These are phyloP conservation scores for Triglochin maritima DNA, from an alignment of 106 monocot species.

Conservation along the genomic window DNA sequence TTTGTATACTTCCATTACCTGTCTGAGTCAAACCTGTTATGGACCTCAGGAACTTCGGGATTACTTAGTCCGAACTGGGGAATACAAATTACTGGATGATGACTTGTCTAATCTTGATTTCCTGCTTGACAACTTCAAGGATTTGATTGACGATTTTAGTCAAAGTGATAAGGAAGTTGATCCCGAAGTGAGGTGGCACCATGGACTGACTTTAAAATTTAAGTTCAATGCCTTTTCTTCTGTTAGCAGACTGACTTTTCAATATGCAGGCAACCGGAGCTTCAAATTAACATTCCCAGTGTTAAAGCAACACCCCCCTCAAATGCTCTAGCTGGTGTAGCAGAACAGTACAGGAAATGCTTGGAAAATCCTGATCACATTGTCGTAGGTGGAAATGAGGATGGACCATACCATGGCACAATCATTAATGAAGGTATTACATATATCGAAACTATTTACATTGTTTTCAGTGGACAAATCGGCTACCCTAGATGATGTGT, in stretches of 20 bases:
- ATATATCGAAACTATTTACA: background rate
- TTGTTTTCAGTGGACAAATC: background rate
- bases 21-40: background rate
- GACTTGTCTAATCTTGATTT: constrained; percentile 32
- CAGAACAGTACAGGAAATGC: constrained; percentile 16
- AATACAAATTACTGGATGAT: constrained; percentile 11
- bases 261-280: constrained; percentile 18
- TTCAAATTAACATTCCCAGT: constrained; percentile 12
- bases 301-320: constrained; percentile 9
- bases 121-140: constrained; percentile 48
- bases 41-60: constrained; percentile 64
- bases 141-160: constrained; percentile 47
- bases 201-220: background rate
- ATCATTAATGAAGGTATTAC: background rate
- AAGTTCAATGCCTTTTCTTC: background rate
- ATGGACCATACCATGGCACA: background rate
- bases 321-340: background rate
- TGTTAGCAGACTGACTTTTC: background rate
- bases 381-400: constrained; percentile 5
- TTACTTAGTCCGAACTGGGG: constrained; percentile 42
- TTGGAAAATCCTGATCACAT: constrained; percentile 2
- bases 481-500: background rate
- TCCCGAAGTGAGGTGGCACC: constrained; percentile 26
- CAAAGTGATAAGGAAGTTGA: constrained; percentile 20
- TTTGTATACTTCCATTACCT: too few relatives aligned